Percentiles rank a stretch among this genome's conserved stretches.
Conservation (phyloP, 2,329 filamentous ascomycete species). For the Paracorniculantispora psalliotae region DNA sequence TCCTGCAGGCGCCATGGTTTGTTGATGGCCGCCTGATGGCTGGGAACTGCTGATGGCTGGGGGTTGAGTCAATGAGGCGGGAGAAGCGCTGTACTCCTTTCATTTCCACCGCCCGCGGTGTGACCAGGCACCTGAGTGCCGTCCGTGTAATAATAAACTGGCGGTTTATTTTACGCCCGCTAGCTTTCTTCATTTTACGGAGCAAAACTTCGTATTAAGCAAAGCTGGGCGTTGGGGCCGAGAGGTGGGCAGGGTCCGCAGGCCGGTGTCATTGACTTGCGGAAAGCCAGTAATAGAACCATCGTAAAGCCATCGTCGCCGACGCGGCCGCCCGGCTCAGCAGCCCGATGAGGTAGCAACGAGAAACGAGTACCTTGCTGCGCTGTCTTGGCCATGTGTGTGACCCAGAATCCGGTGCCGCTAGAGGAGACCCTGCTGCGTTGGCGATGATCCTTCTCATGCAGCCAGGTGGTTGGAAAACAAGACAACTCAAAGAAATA, state of each 20-base stretch:
- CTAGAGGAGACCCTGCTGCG: not conserved
- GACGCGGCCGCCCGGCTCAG: too few species aligned
- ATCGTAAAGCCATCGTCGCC: too few species aligned
- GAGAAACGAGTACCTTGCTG: not conserved
- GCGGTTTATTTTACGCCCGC: not conserved
- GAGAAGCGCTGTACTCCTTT: slow-evolving; percentile 1
- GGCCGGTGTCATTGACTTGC: not conserved
- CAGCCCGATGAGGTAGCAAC: not conserved
- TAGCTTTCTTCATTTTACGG: not conserved
- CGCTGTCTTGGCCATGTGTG: not conserved
- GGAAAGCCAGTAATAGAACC: not conserved
- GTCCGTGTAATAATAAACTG: not conserved
- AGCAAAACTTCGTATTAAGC: slow-evolving; percentile 6
- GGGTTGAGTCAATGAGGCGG: not conserved
- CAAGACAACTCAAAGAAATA: not conserved
- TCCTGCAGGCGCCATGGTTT: slow-evolving; percentile 7
- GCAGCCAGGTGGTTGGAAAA: not conserved
- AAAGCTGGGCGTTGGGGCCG: not conserved
- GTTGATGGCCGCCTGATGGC: not conserved
- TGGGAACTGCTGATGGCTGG: not conserved
- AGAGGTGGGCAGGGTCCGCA: not conserved
- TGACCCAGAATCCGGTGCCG: not conserved
- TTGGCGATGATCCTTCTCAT: slow-evolving; percentile 8
- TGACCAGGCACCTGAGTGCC: not conserved
- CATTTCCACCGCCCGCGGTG: slow-evolving; percentile 1